Percentiles rank a stretch among this genome's conserved stretches.
phyloP scores from a whole-genome alignment of 352 stramenopile species.

The Pythium chondricola region DNA sequence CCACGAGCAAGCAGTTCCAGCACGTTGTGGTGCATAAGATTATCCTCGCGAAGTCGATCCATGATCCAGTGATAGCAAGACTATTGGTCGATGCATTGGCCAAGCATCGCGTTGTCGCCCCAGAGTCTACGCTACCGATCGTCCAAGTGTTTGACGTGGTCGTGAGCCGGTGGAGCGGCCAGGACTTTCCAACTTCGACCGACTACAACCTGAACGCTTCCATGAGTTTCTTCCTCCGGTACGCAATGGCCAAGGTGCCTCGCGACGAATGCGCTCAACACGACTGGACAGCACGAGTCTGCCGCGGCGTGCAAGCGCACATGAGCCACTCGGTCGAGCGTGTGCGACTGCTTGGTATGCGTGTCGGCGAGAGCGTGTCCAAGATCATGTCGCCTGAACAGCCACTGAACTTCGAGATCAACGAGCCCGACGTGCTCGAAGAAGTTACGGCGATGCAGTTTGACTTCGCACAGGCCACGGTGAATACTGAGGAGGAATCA shows the following conservation, averaged over 20 bases:
- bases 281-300: conserved; percentile 63
- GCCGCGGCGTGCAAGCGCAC: conserved; percentile 67
- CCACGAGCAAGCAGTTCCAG: conserved; percentile 50
- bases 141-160: conserved; percentile 48
- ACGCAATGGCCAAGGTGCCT: conserved; percentile 32
- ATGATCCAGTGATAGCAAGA: conserved; percentile 44
- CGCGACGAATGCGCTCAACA: conserved; percentile 17
- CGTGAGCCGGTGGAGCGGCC: conserved; percentile 50
- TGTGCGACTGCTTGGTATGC: conserved; percentile 58
- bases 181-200: conserved; percentile 33
- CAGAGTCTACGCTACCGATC: conserved; percentile 14
- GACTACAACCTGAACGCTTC: conserved; percentile 57
- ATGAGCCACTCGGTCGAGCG: conserved; percentile 58
- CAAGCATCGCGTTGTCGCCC: too few relatives aligned
- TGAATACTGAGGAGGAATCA: background rate
- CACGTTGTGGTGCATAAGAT: conserved; percentile 60
- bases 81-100: conserved; percentile 38
- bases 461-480: conserved; percentile 1
- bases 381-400: conserved; percentile 53
- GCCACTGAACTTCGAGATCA: conserved; percentile 54
- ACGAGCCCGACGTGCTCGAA: conserved; percentile 29
- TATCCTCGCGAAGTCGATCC: conserved; percentile 38
- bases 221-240: conserved; percentile 61
- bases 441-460: background rate
- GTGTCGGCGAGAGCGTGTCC: conserved; percentile 61